These are phyloP conservation scores for Russula compacta DNA, from an alignment of 768 basidiomycete species.

Conservation along the genomic window DNA sequence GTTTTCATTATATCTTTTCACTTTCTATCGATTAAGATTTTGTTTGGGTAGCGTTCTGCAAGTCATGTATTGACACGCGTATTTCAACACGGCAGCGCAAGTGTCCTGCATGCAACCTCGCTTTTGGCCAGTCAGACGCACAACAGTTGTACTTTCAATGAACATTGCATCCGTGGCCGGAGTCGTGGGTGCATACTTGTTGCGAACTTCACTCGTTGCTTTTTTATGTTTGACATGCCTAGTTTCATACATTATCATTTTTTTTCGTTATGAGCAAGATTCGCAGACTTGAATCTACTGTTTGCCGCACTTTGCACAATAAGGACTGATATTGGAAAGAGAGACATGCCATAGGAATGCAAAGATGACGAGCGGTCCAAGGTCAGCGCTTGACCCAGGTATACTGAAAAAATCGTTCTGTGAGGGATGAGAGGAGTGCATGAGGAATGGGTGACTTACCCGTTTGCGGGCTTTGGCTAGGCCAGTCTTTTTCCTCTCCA, in stretches of 20 bases:
- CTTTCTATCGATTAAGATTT: neutral
- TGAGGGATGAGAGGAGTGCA: conserved; percentile 16
- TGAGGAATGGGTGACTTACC: conserved; percentile 38
- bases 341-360: neutral
- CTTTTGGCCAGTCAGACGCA: conserved; percentile 83
- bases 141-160: conserved; percentile 52
- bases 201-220: neutral
- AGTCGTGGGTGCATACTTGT: neutral
- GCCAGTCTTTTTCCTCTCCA: conserved; percentile 96
- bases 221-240: conserved; percentile 1
- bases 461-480: conserved; percentile 85
- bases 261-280: conserved; percentile 10
- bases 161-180: neutral
- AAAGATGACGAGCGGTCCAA: neutral
- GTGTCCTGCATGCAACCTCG: conserved; percentile 79
- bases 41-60: conserved; percentile 63
- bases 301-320: neutral
- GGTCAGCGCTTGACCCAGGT: conserved; percentile 92
- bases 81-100: conserved; percentile 86
- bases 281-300: neutral
- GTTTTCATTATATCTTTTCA: conserved; percentile 27
- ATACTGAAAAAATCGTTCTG: conserved; percentile 39
- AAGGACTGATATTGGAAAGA: neutral
- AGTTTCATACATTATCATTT: conserved; percentile 10
- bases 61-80: conserved; percentile 76